A percentile compares a stretch with the other conserved stretches of the same genome.
Evolutionary conservation across 768 basidiomycete genomes (phyloP).

Genomic region (Dendrothele bispora): DNA sequence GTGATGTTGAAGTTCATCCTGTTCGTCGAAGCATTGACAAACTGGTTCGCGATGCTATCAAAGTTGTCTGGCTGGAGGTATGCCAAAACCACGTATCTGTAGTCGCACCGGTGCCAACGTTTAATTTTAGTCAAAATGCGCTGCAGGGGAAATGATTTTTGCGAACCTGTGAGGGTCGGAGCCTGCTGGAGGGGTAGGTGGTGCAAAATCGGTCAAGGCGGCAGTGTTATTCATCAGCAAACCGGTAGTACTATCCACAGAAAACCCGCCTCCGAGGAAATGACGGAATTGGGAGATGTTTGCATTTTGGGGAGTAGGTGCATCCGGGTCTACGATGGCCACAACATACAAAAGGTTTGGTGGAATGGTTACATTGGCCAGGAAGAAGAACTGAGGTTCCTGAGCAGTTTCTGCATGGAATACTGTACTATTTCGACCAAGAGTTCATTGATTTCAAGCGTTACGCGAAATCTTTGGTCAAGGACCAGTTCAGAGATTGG

Average conservation of each 20-base stretch:
- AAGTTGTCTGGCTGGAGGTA: constrained; percentile 23
- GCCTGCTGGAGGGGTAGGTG: constrained; percentile 38
- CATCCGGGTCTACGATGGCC: constrained; percentile 44
- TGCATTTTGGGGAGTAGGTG: constrained; percentile 38
- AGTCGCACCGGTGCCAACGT: background rate
- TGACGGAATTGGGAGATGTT: constrained; percentile 38
- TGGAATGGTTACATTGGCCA: constrained; percentile 19
- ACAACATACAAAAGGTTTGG: constrained; percentile 34
- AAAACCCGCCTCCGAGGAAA: constrained; percentile 40
- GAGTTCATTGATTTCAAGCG: too few relatives aligned
- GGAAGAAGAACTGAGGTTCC: constrained; percentile 31
- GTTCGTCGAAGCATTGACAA: constrained; percentile 34
- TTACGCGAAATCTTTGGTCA: too few relatives aligned
- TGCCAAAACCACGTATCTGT: constrained; percentile 23
- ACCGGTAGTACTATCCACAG: constrained; percentile 25
- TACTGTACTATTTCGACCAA: too few relatives aligned
- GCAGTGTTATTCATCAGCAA: constrained; percentile 36
- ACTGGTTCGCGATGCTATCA: constrained; percentile 4
- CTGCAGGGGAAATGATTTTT: constrained; percentile 5
- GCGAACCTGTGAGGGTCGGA: constrained; percentile 46
- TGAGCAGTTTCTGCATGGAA: constrained; percentile 29
- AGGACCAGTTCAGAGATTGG: too few relatives aligned
- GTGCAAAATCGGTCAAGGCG: constrained; percentile 37
- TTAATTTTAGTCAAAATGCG: background rate
- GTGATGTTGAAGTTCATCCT: constrained; percentile 40